These are phyloP conservation scores for Phytophthora quininea DNA, from an alignment of 352 stramenopile species.

Conservation along the genomic window DNA sequence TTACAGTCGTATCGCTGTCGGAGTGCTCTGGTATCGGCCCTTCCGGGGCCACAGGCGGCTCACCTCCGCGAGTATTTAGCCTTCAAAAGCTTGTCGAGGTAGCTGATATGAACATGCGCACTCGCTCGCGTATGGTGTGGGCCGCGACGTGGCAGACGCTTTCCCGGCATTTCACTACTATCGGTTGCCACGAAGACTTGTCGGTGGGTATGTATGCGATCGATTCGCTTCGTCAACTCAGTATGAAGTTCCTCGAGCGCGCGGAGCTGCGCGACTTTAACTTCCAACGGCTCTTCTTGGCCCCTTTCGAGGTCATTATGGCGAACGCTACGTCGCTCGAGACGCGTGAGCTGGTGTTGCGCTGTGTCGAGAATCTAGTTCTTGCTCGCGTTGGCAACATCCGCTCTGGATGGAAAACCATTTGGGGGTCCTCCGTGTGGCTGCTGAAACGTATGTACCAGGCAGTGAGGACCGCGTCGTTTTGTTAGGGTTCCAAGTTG, in stretches of 20 bases:
- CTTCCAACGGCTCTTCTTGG: constrained; percentile 98
- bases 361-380: constrained; percentile 93
- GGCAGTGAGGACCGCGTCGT: constrained; percentile 82
- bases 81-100: constrained; percentile 99
- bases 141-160: constrained; percentile 98
- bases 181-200: constrained; percentile 96
- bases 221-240: constrained; percentile 99
- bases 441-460: constrained; percentile 83
- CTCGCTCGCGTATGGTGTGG: constrained; percentile 96
- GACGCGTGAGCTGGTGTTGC: constrained; percentile 91
- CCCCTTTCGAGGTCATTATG: constrained; percentile 97
- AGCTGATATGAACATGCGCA: constrained; percentile 99
- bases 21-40: constrained; percentile 76
- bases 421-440: constrained; percentile 93
- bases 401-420: constrained; percentile 93
- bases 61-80: constrained; percentile 95
- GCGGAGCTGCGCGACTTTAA: constrained; percentile 98
- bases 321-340: constrained; percentile 79
- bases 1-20: constrained; percentile 91
- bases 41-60: constrained; percentile 48
- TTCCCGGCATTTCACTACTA: constrained; percentile 96
- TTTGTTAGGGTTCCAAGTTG: constrained; percentile 85
- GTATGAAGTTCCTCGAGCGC: constrained; percentile 99
- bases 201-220: constrained; percentile 99
- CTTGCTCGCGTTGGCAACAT: constrained; percentile 88